Conservation (phyloP, 2,329 filamentous ascomycete genomes). For the Thielaviopsis ethacetica region DNA sequence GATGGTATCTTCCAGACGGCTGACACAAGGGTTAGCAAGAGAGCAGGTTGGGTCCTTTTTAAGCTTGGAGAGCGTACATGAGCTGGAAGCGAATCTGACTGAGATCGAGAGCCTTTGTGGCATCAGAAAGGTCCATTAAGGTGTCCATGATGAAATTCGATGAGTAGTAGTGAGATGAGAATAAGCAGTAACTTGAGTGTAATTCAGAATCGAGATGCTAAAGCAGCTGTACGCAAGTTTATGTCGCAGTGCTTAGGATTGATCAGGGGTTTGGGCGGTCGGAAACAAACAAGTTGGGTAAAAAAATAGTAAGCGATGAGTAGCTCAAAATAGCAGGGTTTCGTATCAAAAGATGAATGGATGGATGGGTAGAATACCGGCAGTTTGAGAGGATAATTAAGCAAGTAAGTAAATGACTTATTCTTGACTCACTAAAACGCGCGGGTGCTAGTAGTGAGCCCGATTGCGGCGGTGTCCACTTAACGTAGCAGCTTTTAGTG, state of each 20-base stretch:
- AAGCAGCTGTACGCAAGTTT: too few relatives aligned
- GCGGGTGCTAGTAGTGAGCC: neutral
- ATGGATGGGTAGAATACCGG: neutral
- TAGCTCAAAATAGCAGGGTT: neutral
- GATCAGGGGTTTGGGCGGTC: neutral
- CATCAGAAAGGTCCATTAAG: conserved; percentile 74
- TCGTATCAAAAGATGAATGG: neutral
- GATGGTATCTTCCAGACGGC: conserved; percentile 93
- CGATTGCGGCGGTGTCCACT: neutral
- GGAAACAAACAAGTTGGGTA: neutral
- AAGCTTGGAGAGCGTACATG: conserved; percentile 44
- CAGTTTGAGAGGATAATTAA: too few relatives aligned
- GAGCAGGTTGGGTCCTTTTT: neutral
- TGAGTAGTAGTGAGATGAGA: neutral
- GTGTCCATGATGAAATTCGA: conserved; percentile 53
- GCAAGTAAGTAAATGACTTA: neutral
- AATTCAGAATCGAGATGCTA: neutral
- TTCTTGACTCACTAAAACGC: neutral
- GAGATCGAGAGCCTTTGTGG: conserved; percentile 72
- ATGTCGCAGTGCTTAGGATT: too few relatives aligned
- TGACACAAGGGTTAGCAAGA: conserved; percentile 23
- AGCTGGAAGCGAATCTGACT: conserved; percentile 85
- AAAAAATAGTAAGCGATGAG: neutral
- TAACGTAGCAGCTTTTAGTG: too few relatives aligned
- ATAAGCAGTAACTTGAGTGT: neutral